Evolutionary conservation across 1,284 basidiomycete species (phyloP).

Genomic region (Athelia sp.): DNA sequence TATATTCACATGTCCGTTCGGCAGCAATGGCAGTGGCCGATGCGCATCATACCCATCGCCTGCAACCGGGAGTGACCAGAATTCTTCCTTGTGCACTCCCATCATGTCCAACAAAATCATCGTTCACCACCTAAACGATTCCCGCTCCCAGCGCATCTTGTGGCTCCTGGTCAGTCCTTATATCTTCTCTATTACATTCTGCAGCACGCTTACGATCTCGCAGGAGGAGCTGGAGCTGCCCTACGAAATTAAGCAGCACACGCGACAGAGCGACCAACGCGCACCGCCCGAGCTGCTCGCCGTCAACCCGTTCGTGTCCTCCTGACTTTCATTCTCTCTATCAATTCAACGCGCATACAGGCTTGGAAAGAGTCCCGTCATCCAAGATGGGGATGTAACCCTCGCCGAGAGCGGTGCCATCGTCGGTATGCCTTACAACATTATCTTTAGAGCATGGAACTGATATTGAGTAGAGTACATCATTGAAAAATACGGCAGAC

Average conservation of each 20-base stretch:
- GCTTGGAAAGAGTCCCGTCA: constrained; percentile 42
- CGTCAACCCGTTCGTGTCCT: constrained; percentile 24
- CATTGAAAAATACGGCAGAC: constrained; percentile 38
- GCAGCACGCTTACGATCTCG: background rate
- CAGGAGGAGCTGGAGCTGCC: constrained; percentile 46
- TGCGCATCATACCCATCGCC: too few relatives aligned
- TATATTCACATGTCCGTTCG: too few relatives aligned
- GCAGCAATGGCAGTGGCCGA: too few relatives aligned
- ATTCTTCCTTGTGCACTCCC: too few relatives aligned
- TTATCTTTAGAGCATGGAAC: background rate
- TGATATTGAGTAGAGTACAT: constrained; percentile 30
- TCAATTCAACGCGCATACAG: too few relatives aligned
- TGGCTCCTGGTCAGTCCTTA: constrained; percentile 41
- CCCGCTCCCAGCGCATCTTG: constrained; percentile 46
- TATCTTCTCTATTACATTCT: background rate
- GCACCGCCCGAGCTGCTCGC: constrained; percentile 37
- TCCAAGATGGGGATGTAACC: constrained; percentile 38
- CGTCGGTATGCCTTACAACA: constrained; percentile 29
- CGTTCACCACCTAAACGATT: constrained; percentile 47
- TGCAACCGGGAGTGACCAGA: too few relatives aligned
- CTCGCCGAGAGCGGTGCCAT: constrained; percentile 47
- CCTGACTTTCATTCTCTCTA: background rate
- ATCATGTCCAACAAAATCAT: constrained; percentile 19
- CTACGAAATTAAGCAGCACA: constrained; percentile 44
- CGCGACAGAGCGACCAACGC: constrained; percentile 27